Evolutionary conservation across 495 filamentous ascomycete species (phyloP), one percentile per base, ranked within the genome.

Genomic region (Talaromyces nanjingensis): DNA sequence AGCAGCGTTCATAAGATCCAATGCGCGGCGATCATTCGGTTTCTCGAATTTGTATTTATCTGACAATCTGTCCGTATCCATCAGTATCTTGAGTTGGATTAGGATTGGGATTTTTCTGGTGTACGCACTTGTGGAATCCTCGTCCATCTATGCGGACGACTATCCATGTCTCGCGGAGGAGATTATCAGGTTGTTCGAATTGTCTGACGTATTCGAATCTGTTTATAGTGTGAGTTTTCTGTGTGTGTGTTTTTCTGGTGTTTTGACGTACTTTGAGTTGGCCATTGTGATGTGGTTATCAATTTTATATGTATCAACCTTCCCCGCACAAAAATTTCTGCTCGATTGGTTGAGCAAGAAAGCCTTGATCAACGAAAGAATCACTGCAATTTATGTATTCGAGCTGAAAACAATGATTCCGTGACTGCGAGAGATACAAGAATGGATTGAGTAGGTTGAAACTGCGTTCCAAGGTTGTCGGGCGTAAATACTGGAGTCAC

Each of bases 1-100:
- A 1, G 91, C 91, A 3, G 87, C 89, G 71, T 98, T 98, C 94
- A 97, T 97, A 67, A 98, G 86, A 74, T 94, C 84, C 3, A 97
- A 78, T 29, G 93, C 94, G 54, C 88, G 84, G 59, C 81, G 82
- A 72, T 98, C 94, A 78, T 97, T 98, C 18, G 94, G 94, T 70
- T 97, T 98, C 65, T 84, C 80, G 69, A 96, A 98, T 5, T 72
- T 77, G 76, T 98, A 92, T 67, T 90, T 93, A 61, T 82, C 79
- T 47, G 89, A 89, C 64, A 97, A 86, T 69, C 88, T 94, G 42
- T 55, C 57, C 33, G 6, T 47, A 18, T 34, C 16, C 25, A 49
- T 69, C 52, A 69, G 63, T 58, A 57, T 34, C 25, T 22, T 39
- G 34, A 6, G 14, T 33, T 56, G 37, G 7, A 12, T 18, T 8